Evolutionary conservation across 352 stramenopile species (phyloP), one percentile per base, ranked within the genome.

Genomic region (Pythium aquatile): DNA sequence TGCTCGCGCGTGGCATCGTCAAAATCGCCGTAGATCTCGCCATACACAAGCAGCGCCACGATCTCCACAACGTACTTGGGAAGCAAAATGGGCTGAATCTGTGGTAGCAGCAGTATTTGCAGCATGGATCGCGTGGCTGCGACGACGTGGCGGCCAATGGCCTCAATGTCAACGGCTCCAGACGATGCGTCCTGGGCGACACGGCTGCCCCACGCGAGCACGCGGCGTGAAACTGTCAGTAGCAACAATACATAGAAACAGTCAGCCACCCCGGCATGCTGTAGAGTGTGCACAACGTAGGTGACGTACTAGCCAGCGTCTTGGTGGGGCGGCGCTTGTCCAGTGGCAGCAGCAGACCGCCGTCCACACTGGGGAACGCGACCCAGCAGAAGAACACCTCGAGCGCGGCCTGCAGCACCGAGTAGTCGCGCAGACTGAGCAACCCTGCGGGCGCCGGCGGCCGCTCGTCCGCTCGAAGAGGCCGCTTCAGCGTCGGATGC

Each of bases 351-450:
- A 95, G 35, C 14, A 93, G 61, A 1, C 81, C 83, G 16, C 65
- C 26, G 53, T 80, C 77, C 20, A 91, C 77, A 17, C 65, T 70
- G 53, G 81, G 83, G 52, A 85, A 76, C 30, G 72, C 76, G 17
- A 73, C 72, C 87, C 87, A 96, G 32, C 77, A 88, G 55, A 91
- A 81, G 28, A 93, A 72, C 11, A 94, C 57, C 61, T 96, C 87
- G 16, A 93, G 63, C 11, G 80, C 82, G 2, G 87, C 85, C 68
- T 96, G 87, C 29, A 96, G 74, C 56, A 87, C 75, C 20, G 85
- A 90, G 76, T 93, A 94, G 66, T 96, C 87, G 2, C 85, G 80
- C 33, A 96, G 69, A 75, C 87, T 96, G 30, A 96, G 69, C 46
- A 96, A 71, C 49, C 83, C 83, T 2, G 68, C 70, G 5, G 87